Evolutionary conservation across 441 rosid genomes (phyloP), one percentile per base, ranked within the genome.

Genomic region (Rhodomyrtus psidioides): DNA sequence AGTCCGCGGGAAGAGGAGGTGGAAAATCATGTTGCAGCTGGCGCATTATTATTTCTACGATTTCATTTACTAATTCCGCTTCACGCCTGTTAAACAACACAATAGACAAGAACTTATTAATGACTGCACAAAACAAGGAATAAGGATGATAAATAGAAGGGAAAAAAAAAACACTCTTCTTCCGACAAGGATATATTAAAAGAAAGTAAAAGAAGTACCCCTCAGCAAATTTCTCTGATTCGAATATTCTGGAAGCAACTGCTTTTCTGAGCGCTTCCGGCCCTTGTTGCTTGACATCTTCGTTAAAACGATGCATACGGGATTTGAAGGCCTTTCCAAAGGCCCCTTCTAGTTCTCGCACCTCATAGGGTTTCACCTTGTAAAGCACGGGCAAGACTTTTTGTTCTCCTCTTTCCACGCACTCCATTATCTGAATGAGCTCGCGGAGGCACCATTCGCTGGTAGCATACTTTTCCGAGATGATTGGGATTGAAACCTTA

Each of bases 181-280:
- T 58, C 27, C 6, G 27, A 26, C 16, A 12, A 26, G 30, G 30
- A n/a, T 56, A 2, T 4, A 13, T 56, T 46, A 24, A 56, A 23
- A 56, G 1, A 58, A 58, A 16, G 62, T 13, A 12, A 58, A 58
- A 3, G 7, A 12, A 15, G 62, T n/a, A 58, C 62, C 62, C 30
- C 2, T n/a, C 6, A 4, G 5, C 5, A 1, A 1, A 24, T 56
- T 56, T 0, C 59, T 56, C 59, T 12, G 59, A 56, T 56, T 56
- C 14, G 27, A 24, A 24, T 55, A 55, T 13, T 58, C 3, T 58
- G n/a, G 0, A 14, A 0, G 0, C 3, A n/a, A 26, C 30, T 58
- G 16, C 28, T 58, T 26, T 6, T 58, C 2, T 1, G 30, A 58
- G 62, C 62, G 62, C 62, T 12, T 12, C 1, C 8, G 0, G 16